Evolutionary conservation across 106 monocot species (phyloP).

Genomic region (Narthecium ossifragum): DNA sequence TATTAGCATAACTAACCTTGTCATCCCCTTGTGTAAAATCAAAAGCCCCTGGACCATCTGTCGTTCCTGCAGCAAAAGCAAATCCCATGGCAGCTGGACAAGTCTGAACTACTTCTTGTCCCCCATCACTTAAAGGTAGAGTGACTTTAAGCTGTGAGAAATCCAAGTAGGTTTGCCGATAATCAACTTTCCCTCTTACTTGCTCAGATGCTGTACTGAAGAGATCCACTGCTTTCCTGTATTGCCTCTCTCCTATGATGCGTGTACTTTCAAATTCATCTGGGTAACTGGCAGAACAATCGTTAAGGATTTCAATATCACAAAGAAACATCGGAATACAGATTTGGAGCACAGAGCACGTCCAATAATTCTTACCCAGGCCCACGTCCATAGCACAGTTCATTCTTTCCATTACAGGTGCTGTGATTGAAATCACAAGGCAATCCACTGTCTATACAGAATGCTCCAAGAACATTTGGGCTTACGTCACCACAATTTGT

Average conservation of each 20-base stretch:
- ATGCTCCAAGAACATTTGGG: conserved; percentile 24
- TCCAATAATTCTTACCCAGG: conserved; percentile 19
- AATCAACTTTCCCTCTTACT: conserved; percentile 25
- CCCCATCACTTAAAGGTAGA: conserved; percentile 8
- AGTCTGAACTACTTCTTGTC: conserved; percentile 9
- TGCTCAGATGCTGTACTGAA: conserved; percentile 20
- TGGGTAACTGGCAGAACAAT: conserved; percentile 16
- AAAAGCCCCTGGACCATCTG: conserved; percentile 28
- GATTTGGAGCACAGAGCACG: too few species aligned
- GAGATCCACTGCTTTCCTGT: conserved; percentile 16
- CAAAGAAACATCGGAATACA: too few species aligned
- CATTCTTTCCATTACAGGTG: conserved; percentile 21
- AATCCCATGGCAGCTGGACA: conserved; percentile 30
- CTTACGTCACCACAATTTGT: conserved; percentile 29
- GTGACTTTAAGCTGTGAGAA: conserved; percentile 15
- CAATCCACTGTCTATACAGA: conserved; percentile 21
- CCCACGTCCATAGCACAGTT: conserved; percentile 22
- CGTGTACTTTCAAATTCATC: conserved; percentile 32
- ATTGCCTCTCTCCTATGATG: conserved; percentile 33
- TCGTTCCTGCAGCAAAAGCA: conserved; percentile 30
- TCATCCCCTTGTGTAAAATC: conserved; percentile 31
- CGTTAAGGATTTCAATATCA: too few species aligned
- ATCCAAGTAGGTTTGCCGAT: conserved; percentile 19
- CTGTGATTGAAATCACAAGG: conserved; percentile 34
- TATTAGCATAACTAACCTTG: conserved; percentile 9